These are phyloP conservation scores for Scutellaria baicalensis DNA, from an alignment of 257 asterid species.

Conservation along the genomic window DNA sequence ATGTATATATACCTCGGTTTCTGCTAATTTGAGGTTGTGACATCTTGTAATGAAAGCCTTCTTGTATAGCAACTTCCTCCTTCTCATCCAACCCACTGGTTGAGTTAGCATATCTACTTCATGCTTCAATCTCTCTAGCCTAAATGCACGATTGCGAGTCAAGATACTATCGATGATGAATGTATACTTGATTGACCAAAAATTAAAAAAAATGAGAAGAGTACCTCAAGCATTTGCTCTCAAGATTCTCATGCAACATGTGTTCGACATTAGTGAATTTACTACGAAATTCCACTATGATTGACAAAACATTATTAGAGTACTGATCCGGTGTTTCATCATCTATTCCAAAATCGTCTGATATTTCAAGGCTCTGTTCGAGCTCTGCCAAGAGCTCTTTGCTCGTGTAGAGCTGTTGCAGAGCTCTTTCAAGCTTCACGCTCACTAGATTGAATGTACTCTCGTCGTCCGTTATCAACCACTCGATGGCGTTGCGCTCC, in stretches of 20 bases:
- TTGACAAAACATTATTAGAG: slow-evolving; percentile 13
- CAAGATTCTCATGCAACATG: slow-evolving; percentile 27
- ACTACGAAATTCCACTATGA: slow-evolving; percentile 25
- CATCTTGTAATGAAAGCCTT: slow-evolving; percentile 67
- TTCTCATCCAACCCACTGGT: slow-evolving; percentile 26
- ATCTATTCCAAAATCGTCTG: slow-evolving; percentile 17
- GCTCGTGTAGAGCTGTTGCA: slow-evolving; percentile 40
- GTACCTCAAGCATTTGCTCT: slow-evolving; percentile 50
- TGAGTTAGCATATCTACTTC: slow-evolving; percentile 26
- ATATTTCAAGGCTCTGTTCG: slow-evolving; percentile 27
- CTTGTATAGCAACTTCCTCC: slow-evolving; percentile 43
- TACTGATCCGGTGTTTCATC: not conserved
- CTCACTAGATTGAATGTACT: slow-evolving; percentile 37
- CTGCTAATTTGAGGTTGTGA: slow-evolving; percentile 56
- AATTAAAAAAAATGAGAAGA: not conserved
- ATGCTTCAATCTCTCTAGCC: slow-evolving; percentile 49
- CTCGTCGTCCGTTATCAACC: slow-evolving; percentile 46
- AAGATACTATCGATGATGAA: not conserved
- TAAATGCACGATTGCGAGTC: slow-evolving; percentile 4
- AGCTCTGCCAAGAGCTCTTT: slow-evolving; percentile 35
- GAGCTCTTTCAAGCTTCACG: slow-evolving; percentile 41
- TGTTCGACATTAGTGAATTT: slow-evolving; percentile 32
- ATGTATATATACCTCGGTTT: slow-evolving; percentile 48
- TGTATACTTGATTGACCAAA: not conserved
- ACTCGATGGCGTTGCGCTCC: slow-evolving; percentile 43